Conservation (phyloP, 345 rosid species). For the Reutealis trisperma region DNA sequence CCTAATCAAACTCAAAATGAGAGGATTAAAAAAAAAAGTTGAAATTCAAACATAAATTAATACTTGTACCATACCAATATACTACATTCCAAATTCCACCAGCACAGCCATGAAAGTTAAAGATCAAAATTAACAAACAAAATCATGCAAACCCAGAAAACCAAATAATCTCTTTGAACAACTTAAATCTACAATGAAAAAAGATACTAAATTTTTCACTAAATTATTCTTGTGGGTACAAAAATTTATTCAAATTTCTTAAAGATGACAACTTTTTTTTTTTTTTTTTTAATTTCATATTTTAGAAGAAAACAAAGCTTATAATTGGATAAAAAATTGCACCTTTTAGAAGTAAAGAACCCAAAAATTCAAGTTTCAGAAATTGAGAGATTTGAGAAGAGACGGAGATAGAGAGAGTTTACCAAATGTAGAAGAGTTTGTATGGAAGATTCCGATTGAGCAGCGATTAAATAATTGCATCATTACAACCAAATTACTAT, state of each 20-base stretch:
- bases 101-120: background rate
- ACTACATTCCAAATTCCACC: background rate
- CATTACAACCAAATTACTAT: background rate
- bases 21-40: background rate
- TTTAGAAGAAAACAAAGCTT: background rate
- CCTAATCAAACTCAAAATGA: background rate
- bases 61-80: background rate
- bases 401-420: background rate
- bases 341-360: background rate
- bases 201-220: background rate
- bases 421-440: background rate
- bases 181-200: too few species aligned
- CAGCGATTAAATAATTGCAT: background rate
- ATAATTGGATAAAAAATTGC: slow-evolving; percentile 16
- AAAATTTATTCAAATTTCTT: background rate
- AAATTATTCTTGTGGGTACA: background rate
- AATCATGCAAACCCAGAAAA: background rate
- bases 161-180: background rate
- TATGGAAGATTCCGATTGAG: background rate
- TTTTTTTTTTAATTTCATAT: too few species aligned
- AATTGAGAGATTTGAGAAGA: background rate
- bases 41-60: background rate
- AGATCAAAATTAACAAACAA: background rate
- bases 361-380: background rate
- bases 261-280: background rate